These are phyloP conservation scores for Rhipidocladum racemiflorum DNA, from an alignment of 176 grass and related monocot species.

Conservation along the genomic window DNA sequence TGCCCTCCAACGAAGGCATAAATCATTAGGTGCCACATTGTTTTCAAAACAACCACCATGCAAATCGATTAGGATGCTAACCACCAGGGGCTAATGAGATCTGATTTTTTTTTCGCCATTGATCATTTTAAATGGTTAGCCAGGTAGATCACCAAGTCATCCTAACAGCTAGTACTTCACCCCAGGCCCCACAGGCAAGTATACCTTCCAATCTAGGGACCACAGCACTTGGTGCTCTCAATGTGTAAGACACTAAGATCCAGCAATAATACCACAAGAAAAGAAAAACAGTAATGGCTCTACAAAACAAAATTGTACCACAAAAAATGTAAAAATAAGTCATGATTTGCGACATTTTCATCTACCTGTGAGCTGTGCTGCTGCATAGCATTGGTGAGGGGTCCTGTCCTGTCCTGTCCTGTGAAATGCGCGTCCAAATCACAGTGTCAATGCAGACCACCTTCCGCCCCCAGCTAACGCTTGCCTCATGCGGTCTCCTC, in stretches of 20 bases:
- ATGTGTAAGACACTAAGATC: slow-evolving; percentile 30
- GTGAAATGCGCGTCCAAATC: slow-evolving; percentile 32
- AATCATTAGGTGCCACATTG: slow-evolving; percentile 45
- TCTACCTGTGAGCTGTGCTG: slow-evolving; percentile 26
- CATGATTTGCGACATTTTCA: background rate
- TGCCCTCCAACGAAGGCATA: slow-evolving; percentile 21
- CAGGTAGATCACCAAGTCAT: slow-evolving; percentile 14
- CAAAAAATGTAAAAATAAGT: background rate
- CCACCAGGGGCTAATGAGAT: slow-evolving; percentile 27
- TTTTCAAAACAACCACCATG: slow-evolving; percentile 33
- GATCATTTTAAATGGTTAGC: slow-evolving; percentile 26
- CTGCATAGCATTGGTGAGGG: background rate
- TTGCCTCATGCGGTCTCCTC: background rate
- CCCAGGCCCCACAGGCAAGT: background rate
- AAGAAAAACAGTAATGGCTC: background rate
- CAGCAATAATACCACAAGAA: background rate
- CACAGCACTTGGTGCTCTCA: background rate
- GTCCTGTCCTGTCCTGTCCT: slow-evolving; percentile 10
- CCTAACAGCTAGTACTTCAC: slow-evolving; percentile 1
- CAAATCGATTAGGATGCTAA: slow-evolving; percentile 35
- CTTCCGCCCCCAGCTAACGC: background rate
- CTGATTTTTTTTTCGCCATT: background rate
- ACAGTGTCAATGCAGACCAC: slow-evolving; percentile 25
- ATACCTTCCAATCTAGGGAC: slow-evolving; percentile 29
- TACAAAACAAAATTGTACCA: background rate